Conservation (phyloP, 1,284 basidiomycete species). For the Ustilago lituana region DNA sequence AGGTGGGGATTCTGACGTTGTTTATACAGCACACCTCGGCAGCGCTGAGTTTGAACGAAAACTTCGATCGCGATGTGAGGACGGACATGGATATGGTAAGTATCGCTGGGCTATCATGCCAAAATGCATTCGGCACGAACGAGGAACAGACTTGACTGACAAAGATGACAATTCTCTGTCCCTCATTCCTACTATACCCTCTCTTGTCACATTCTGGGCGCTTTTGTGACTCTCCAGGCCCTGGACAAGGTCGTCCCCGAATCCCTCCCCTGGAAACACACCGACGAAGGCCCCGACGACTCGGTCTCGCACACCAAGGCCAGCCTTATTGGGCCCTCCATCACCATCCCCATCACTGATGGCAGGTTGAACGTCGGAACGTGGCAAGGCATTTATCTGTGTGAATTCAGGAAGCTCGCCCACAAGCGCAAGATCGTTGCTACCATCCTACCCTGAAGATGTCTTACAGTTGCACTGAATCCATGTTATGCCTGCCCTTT, state of each 20-base stretch:
- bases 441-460: constrained; percentile 74
- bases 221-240: too few species aligned
- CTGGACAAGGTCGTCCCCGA: constrained; percentile 84
- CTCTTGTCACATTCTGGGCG: too few species aligned
- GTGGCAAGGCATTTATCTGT: constrained; percentile 86
- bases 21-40: constrained; percentile 88
- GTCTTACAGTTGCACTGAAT: too few species aligned
- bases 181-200: too few species aligned
- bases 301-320: constrained; percentile 83
- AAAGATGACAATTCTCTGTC: not conserved
- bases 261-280: constrained; percentile 83
- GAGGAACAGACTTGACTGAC: too few species aligned
- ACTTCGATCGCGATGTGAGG: constrained; percentile 76
- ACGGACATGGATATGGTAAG: constrained; percentile 70
- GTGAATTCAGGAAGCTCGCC: constrained; percentile 78
- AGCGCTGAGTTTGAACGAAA: constrained; percentile 86
- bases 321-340: constrained; percentile 80
- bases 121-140: too few species aligned
- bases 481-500: too few species aligned
- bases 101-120: too few species aligned
- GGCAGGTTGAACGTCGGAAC: constrained; percentile 84
- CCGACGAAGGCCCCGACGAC: constrained; percentile 75
- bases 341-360: constrained; percentile 85
- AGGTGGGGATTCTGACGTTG: constrained; percentile 67
- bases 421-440: constrained; percentile 79